Evolutionary conservation across 352 stramenopile genomes (phyloP), one percentile per base, ranked within the genome.

Genomic region (Globisporangium recalcitrans): DNA sequence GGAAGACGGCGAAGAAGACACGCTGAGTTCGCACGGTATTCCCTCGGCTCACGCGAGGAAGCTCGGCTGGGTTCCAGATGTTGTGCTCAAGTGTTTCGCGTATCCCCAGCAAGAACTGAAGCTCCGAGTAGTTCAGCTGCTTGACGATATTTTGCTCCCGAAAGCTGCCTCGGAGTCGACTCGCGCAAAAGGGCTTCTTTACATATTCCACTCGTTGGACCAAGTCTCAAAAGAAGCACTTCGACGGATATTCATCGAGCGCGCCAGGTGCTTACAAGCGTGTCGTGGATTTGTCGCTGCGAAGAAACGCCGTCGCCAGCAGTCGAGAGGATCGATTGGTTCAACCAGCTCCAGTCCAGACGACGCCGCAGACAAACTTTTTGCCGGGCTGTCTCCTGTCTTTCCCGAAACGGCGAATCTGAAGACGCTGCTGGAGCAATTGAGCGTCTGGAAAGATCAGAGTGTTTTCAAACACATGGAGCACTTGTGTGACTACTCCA

Each of bases 101-200:
- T 96, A 94, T 60, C 79, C 82, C 4, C 75, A 93, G 32, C 75
- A 94, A 75, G 87, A 96, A 46, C 64, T 96, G 4, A 86, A 87
- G 52, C 74, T 96, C 19, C 78, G 87, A 24, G 85, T 93, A 13
- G 76, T 94, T 9, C 87, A 94, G 58, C 65, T 96, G 21, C 52
- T 96, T 13, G 87, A 96, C 57, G 87, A 96, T 51, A 90, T 94
- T 51, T 62, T 96, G 13, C 68, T 96, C 10, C 87, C 87, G 3
- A 94, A 94, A 44, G 68, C 66, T 21, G 68, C 82, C 3, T 68
- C 70, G 1, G 87, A 91, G 21, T 34, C 49, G 24, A 64, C 57
- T 42, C 83, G 85, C 3, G 77, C 85, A 19, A 88, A 88, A 49
- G 81, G 82, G 14, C 49, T 96, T 36, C 56, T 94, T 19, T 93